phyloP scores from a whole-genome alignment of 352 stramenopile genomes.

The Globisporangium rhizosaccharum region DNA sequence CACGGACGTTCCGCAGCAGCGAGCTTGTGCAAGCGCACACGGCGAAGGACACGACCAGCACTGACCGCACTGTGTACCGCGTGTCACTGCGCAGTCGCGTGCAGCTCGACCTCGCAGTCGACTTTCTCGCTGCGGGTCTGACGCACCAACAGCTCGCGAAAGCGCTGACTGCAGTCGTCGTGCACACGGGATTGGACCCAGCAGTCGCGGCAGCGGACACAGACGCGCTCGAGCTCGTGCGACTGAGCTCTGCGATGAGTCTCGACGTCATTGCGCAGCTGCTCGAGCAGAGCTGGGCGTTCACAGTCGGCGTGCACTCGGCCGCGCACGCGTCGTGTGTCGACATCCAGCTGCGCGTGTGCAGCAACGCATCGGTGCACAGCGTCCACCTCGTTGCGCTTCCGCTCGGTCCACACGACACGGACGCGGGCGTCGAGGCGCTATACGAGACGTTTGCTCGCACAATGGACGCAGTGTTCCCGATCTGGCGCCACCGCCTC shows the following conservation, averaged over 20 bases:
- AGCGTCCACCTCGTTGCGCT: constrained; percentile 42
- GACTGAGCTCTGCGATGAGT: constrained; percentile 35
- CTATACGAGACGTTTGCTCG: constrained; percentile 29
- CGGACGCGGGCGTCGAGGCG: constrained; percentile 24
- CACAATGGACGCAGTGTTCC: constrained; percentile 29
- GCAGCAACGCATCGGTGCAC: constrained; percentile 19
- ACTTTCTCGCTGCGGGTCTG: constrained; percentile 18
- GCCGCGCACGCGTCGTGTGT: constrained; percentile 26
- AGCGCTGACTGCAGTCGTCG: constrained; percentile 15
- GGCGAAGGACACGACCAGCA: not conserved
- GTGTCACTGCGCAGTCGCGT: constrained; percentile 13
- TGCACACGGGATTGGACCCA: constrained; percentile 14
- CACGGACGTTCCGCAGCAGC: constrained; percentile 1
- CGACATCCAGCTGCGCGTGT: constrained; percentile 42
- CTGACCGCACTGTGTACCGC: constrained; percentile 12
- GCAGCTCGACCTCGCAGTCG: constrained; percentile 21
- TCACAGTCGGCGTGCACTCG: constrained; percentile 37
- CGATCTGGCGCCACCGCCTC: constrained; percentile 28
- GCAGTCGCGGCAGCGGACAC: constrained; percentile 9
- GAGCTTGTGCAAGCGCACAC: not conserved
- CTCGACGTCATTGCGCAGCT: constrained; percentile 30
- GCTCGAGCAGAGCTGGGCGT: constrained; percentile 35
- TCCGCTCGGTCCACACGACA: constrained; percentile 8
- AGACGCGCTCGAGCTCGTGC: constrained; percentile 24
- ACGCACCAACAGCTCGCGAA: constrained; percentile 15